A percentile compares a stretch with the other conserved stretches of the same genome.
These are phyloP conservation scores for Avena atlantica DNA, from an alignment of 176 grass and related monocot species.

Conservation along the genomic window DNA sequence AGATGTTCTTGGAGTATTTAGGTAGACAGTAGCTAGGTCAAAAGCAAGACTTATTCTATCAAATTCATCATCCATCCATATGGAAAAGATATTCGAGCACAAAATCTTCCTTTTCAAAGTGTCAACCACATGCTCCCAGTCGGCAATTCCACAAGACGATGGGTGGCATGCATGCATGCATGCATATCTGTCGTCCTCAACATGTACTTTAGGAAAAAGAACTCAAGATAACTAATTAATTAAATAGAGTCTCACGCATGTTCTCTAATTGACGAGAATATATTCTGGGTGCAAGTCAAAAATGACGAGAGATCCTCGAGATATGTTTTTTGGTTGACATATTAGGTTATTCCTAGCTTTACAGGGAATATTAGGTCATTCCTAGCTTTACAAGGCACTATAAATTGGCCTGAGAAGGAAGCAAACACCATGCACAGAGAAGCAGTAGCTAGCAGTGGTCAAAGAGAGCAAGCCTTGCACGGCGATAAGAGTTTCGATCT, in stretches of 20 bases:
- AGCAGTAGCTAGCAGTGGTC: not conserved
- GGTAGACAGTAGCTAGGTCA: not conserved
- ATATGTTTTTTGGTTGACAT: constrained; percentile 13
- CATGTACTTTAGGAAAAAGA: constrained; percentile 18
- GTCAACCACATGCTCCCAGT: constrained; percentile 16
- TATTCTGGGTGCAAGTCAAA: constrained; percentile 7
- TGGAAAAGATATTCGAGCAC: constrained; percentile 33
- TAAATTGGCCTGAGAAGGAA: constrained; percentile 4
- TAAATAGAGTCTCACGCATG: constrained; percentile 13
- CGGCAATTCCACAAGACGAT: constrained; percentile 35
- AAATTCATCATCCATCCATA: not conserved
- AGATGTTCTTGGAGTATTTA: not conserved
- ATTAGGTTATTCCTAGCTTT: too few species aligned
- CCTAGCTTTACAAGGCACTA: not conserved
- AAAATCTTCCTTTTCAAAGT: constrained; percentile 40
- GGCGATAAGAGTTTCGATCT: constrained; percentile 28
- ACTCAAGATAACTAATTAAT: not conserved
- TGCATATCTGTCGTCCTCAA: not conserved
- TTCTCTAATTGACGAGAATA: not conserved
- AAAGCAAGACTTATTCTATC: not conserved
- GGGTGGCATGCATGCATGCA: constrained; percentile 23
- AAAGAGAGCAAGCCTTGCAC: constrained; percentile 44
- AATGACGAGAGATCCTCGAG: not conserved
- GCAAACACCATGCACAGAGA: not conserved
- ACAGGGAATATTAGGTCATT: constrained; percentile 14